phyloP scores from a whole-genome alignment of 2,329 filamentous ascomycete genomes.

The Microsporum audouinii region DNA sequence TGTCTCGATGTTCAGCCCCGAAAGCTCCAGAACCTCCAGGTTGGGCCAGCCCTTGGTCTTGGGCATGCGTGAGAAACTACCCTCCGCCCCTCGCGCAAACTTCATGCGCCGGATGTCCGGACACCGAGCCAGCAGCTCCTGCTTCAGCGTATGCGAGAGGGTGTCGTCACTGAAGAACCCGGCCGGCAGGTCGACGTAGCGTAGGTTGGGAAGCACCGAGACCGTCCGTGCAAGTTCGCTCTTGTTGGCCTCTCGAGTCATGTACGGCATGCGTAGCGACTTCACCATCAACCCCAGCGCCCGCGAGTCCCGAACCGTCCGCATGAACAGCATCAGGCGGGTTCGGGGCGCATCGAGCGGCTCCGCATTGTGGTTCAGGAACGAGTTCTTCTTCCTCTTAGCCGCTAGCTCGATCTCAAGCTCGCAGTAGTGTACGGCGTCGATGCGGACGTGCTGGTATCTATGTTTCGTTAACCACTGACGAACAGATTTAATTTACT shows the following conservation, averaged over 20 bases:
- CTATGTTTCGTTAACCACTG: constrained; percentile 35
- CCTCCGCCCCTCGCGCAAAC: constrained; percentile 67
- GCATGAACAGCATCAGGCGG: constrained; percentile 65
- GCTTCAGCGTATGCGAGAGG: constrained; percentile 60
- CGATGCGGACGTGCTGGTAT: constrained; percentile 82
- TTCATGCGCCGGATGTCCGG: constrained; percentile 80
- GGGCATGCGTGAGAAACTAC: constrained; percentile 59
- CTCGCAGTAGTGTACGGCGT: constrained; percentile 87
- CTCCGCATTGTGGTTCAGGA: constrained; percentile 64
- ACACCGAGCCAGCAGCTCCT: constrained; percentile 76
- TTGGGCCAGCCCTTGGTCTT: constrained; percentile 39
- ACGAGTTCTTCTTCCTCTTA: constrained; percentile 60
- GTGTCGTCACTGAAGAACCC: constrained; percentile 75
- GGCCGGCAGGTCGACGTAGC: constrained; percentile 81
- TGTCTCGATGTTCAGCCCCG: constrained; percentile 28
- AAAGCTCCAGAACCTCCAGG: constrained; percentile 33
- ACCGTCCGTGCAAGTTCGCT: constrained; percentile 75
- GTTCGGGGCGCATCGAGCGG: constrained; percentile 67
- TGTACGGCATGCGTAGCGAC: constrained; percentile 83
- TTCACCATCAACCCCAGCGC: constrained; percentile 58
- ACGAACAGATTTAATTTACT: background rate
- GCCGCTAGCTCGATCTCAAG: constrained; percentile 72
- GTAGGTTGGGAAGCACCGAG: constrained; percentile 70
- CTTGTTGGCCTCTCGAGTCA: constrained; percentile 81
- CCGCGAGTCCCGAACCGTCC: constrained; percentile 68